Conservation (phyloP, 2,329 filamentous ascomycete genomes). For the Leptographium wingfieldii region DNA sequence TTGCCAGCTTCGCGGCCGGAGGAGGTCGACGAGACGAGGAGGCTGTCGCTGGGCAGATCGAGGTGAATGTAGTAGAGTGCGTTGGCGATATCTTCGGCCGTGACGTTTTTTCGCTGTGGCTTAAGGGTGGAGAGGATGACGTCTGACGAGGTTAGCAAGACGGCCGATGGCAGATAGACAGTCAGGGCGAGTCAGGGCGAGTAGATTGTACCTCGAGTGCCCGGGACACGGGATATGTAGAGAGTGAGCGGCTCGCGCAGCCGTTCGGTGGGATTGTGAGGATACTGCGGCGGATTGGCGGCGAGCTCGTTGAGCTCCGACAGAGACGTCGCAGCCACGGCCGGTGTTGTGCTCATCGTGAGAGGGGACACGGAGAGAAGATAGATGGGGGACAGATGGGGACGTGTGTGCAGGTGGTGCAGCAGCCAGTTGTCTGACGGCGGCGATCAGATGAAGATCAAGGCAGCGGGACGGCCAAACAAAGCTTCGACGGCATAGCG, state of each 20-base stretch:
- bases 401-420: background rate
- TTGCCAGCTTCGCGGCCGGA: constrained; percentile 18
- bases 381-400: background rate
- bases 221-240: constrained; percentile 89
- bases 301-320: constrained; percentile 69
- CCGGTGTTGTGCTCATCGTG: too few relatives aligned
- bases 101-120: constrained; percentile 78
- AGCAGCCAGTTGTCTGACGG: background rate
- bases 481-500: background rate
- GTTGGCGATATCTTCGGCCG: constrained; percentile 70
- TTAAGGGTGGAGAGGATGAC: constrained; percentile 86
- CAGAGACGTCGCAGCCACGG: constrained; percentile 71
- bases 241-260: constrained; percentile 62
- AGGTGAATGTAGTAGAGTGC: constrained; percentile 89
- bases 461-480: background rate
- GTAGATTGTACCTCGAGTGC: constrained; percentile 57
- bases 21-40: constrained; percentile 26
- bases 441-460: background rate
- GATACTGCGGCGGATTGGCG: constrained; percentile 75
- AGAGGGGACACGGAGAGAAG: background rate
- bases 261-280: constrained; percentile 59
- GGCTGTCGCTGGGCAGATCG: constrained; percentile 45
- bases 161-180: background rate
- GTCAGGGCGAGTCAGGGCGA: background rate
- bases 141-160: constrained; percentile 39